Base-by-base conservation (phyloP, 805 yeast species). In the Starmerella roubikii region DNA sequence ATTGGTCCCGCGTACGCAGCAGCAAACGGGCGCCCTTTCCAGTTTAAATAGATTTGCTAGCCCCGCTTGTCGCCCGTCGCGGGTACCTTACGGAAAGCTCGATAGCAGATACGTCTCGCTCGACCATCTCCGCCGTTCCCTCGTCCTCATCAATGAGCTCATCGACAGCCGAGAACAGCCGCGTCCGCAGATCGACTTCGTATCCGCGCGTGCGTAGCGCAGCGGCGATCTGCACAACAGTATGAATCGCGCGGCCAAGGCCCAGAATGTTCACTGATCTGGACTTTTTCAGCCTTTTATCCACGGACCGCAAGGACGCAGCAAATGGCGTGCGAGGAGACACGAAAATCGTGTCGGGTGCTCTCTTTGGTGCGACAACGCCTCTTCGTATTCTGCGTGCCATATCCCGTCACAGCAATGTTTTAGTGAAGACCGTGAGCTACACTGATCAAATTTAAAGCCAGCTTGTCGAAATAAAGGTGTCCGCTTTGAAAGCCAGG, bases 231-330 rank as follows among this genome's bases (percentile, higher is more conserved):
- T 75, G 62, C n/a, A 79, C 44, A 0, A 77, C 72, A 50, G 71
- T 77, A 35, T 69, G 74, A 9, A 79, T 72, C 9, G 86, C 70
- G 40, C 65, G 67, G 1, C 94, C 94, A 78, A 82, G 75, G 0
- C 93, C 95, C 39, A 71, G 58, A 3, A 85, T 67, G 0, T 68
- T 63, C 7, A 83, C 65, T 12, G 38, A 55, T 54, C 23, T 62
- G 46, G 72, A 64, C 34, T 65, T 66, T 4, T 55, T 60, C 18
- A 83, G 54, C 37, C 66, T 61, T 51, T 72, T 74, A 30, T 65
- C 65, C 2, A 77, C 68, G 37, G 80, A 66, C 51, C 83, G 83
- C 30, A 83, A 51, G 0, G 80, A 84, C 10, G 88, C 71, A 11
- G 82, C 66, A 50, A 66, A 80, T 2, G 94, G 91, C 3, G 93